Base-by-base conservation (phyloP, 805 yeast genomes). In the Wickerhamomyces xylosicus region DNA sequence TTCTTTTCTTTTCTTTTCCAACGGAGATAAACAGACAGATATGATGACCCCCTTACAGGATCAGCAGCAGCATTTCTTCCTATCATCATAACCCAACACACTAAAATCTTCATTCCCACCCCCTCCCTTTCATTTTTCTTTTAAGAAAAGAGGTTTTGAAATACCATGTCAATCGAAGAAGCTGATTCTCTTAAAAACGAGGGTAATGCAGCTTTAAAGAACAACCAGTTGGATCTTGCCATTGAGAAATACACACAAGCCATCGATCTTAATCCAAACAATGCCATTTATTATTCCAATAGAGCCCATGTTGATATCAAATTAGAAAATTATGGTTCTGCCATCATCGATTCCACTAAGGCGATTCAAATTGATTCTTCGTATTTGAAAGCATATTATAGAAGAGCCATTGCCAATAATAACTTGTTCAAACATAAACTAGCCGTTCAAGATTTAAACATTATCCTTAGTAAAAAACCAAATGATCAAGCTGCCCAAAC, bases 231-330 rank as follows among this genome's bases (percentile, higher is more conserved):
- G 47, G 67, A 66, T 4, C 66, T 67, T 27, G 96, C 97, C 7
- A 63, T 79, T n/a, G 77, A 71, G 10, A 56, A 67, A 3, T 90
- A 92, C 58, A 72, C 90, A 1, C 57, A 69, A 44, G 97, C 96
- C 8, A 81, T 90, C 28, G 79, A 69, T 21, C 47, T 80, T 13
- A 80, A 80, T 47, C 58, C 69, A 11, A 13, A 28, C 11, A 77
- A 79, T 37, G 74, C 84, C 2, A 69, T 79, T 25, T 77, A 80
- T 45, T 85, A 67, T 54, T 79, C 95, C 9, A 90, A 90, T 60
- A 69, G 96, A 46, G 96, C 97, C 0, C 87, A 86, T 56, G 95
- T 86, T 1, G 80, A 87, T 48, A 76, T 90, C 53, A 85, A 86
- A 52, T 58, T 79, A 40, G 98, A 90, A 57, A 80, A 79, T 50